A percentile compares a stretch with the other conserved stretches of the same genome.
These are phyloP conservation scores for Triglochin maritima DNA, from an alignment of 106 monocot species.

Conservation along the genomic window DNA sequence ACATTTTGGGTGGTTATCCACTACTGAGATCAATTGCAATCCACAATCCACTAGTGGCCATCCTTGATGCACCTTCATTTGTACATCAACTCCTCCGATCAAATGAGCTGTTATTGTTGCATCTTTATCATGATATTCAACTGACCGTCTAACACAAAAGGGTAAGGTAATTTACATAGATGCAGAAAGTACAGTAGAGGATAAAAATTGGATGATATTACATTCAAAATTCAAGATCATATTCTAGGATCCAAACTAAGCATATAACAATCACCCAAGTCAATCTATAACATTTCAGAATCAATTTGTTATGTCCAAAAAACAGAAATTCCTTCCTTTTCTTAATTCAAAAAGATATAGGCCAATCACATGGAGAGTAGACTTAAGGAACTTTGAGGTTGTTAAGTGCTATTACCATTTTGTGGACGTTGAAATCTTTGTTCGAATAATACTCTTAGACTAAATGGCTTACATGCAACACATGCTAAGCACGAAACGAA, in stretches of 20 bases:
- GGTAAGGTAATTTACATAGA: not conserved
- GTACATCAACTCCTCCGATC: constrained; percentile 52
- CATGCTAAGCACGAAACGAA: no score
- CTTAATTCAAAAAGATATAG: no score
- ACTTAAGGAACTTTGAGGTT: no score
- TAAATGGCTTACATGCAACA: no score
- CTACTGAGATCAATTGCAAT: constrained; percentile 43
- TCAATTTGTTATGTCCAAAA: not conserved
- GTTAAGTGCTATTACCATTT: no score
- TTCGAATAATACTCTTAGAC: no score
- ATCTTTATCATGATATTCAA: constrained; percentile 66
- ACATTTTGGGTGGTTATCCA: constrained; percentile 23
- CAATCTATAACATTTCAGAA: not conserved
- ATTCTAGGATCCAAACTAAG: not conserved
- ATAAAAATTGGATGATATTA: not conserved
- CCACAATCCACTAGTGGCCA: constrained; percentile 53
- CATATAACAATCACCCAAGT: not conserved
- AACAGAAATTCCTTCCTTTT: no score
- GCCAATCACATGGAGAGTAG: no score
- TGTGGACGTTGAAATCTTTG: no score
- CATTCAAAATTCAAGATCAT: not conserved
- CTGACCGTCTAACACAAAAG: constrained; percentile 33
- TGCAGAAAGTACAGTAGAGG: no score
- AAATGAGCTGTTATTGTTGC: constrained; percentile 53
- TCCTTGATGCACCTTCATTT: constrained; percentile 40